Evolutionary conservation across 2,329 filamentous ascomycete genomes (phyloP).

Genomic region (Chaetomium olivaceum): DNA sequence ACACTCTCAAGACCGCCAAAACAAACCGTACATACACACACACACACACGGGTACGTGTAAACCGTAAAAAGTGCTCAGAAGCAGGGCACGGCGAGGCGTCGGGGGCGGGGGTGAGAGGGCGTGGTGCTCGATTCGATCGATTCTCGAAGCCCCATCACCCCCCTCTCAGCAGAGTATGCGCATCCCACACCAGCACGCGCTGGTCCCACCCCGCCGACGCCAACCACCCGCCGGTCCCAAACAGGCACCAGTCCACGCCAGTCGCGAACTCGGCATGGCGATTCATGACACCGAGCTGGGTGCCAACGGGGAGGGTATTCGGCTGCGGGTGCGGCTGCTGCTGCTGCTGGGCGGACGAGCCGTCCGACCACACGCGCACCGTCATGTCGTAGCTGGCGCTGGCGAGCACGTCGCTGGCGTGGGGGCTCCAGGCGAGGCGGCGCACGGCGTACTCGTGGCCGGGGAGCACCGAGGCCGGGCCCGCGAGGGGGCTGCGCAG

Average conservation of each 20-base stretch:
- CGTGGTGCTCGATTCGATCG: too few relatives aligned
- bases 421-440: conserved; percentile 91
- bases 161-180: conserved; percentile 45
- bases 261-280: conserved; percentile 93
- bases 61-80: background rate
- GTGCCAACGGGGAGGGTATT: conserved; percentile 54
- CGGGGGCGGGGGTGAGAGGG: too few relatives aligned
- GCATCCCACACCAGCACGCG: conserved; percentile 90
- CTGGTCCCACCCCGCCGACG: conserved; percentile 93
- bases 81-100: background rate
- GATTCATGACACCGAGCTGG: conserved; percentile 83
- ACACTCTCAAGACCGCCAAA: background rate
- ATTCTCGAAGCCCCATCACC: background rate
- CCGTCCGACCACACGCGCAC: conserved; percentile 90
- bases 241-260: conserved; percentile 98
- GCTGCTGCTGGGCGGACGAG: conserved; percentile 37
- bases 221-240: conserved; percentile 92
- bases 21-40: too few relatives aligned
- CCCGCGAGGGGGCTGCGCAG: conserved; percentile 74
- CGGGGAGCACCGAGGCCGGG: conserved; percentile 71
- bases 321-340: conserved; percentile 34
- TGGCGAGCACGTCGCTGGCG: conserved; percentile 81
- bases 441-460: conserved; percentile 89
- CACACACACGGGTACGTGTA: background rate
- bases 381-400: conserved; percentile 97